Evolutionary conservation across 2,329 filamentous ascomycete genomes (phyloP).

Genomic region (Fusarium pilosicola): DNA sequence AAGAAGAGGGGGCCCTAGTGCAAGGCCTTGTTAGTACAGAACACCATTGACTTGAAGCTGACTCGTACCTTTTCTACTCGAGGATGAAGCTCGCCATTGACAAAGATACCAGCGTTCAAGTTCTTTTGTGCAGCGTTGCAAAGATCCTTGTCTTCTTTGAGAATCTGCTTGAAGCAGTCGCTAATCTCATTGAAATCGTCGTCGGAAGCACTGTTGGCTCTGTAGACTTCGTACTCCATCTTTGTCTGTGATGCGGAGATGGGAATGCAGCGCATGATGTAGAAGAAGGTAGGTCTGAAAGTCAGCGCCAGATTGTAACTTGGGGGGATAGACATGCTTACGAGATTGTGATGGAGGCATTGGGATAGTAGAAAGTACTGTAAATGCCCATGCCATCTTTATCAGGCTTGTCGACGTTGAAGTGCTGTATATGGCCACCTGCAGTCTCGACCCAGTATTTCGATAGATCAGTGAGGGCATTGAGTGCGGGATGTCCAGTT

Average conservation of each 20-base stretch:
- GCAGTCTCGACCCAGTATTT: slow-evolving; percentile 62
- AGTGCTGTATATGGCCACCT: slow-evolving; percentile 59
- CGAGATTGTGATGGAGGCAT: slow-evolving; percentile 12
- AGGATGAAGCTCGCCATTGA: slow-evolving; percentile 15
- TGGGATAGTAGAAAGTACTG: slow-evolving; percentile 10
- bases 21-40: fast-evolving
- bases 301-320: background rate
- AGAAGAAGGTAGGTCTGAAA: background rate
- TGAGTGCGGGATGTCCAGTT: slow-evolving; percentile 66
- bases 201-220: background rate
- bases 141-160: background rate
- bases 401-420: slow-evolving; percentile 49
- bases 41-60: background rate
- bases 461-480: slow-evolving; percentile 48
- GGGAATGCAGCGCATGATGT: slow-evolving; percentile 10
- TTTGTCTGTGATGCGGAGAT: background rate
- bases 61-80: slow-evolving; percentile 1
- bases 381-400: background rate
- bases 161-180: slow-evolving; percentile 7
- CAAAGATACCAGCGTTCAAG: slow-evolving; percentile 6
- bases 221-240: slow-evolving; percentile 15
- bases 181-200: background rate
- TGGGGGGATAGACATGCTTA: background rate
- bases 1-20: background rate
- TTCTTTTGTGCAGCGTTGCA: slow-evolving; percentile 9